Evolutionary conservation across 1,284 basidiomycete species (phyloP).

Genomic region (Coniophora puteana): DNA sequence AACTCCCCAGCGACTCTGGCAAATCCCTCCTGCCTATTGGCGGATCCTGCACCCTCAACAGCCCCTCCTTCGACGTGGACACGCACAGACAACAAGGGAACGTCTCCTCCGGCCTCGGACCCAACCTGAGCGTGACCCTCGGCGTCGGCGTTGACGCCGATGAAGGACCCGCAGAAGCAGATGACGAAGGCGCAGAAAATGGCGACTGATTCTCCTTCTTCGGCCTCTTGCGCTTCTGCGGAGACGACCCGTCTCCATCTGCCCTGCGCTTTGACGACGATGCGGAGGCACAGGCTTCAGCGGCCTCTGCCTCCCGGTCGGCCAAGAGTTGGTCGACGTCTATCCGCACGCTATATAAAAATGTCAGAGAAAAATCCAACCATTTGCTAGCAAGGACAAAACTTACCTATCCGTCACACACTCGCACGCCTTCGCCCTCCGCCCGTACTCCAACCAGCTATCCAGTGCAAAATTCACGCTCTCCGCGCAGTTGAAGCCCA

Average conservation of each 20-base stretch:
- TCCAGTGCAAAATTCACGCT: conserved; percentile 97
- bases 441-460: conserved; percentile 89
- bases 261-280: conserved; percentile 35
- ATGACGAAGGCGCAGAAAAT: background rate
- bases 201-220: conserved; percentile 11
- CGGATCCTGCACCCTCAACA: conserved; percentile 70
- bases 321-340: conserved; percentile 82
- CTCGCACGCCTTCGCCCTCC: conserved; percentile 77
- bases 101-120: conserved; percentile 55
- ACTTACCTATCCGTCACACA: conserved; percentile 80
- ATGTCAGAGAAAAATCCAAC: conserved; percentile 12
- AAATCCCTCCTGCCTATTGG: conserved; percentile 50
- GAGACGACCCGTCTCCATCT: conserved; percentile 9
- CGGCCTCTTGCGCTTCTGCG: conserved; percentile 33
- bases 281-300: conserved; percentile 15
- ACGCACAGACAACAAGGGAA: conserved; percentile 85
- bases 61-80: conserved; percentile 48
- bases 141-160: conserved; percentile 35
- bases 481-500: conserved; percentile 97
- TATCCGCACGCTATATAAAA: conserved; percentile 78
- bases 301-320: conserved; percentile 49
- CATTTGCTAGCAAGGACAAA: background rate
- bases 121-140: conserved; percentile 62
- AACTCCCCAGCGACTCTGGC: conserved; percentile 30
- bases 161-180: conserved; percentile 14